A percentile compares a stretch with the other conserved stretches of the same genome.
These are phyloP conservation scores for Penicillium lagena DNA, from an alignment of 495 filamentous ascomycete species.

Conservation along the genomic window DNA sequence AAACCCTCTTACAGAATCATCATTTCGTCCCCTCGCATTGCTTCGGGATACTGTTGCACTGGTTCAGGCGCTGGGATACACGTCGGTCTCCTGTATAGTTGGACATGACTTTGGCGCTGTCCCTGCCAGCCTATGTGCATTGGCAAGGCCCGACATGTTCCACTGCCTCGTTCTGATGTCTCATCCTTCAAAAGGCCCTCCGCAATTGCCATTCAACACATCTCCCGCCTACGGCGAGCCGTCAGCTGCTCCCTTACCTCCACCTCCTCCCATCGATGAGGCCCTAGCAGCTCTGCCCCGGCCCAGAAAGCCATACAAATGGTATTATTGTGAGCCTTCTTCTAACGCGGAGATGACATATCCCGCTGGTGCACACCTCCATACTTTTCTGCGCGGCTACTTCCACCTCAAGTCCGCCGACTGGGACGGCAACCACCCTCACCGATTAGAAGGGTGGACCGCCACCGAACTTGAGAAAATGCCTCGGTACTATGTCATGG, in stretches of 20 bases:
- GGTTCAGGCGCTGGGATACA: constrained; percentile 54
- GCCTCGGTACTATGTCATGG: constrained; percentile 69
- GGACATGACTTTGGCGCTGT: constrained; percentile 65
- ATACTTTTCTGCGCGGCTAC: constrained; percentile 57
- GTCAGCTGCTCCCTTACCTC: background rate
- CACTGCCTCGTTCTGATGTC: constrained; percentile 46
- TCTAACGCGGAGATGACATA: constrained; percentile 55
- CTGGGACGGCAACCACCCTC: constrained; percentile 49
- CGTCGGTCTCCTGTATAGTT: constrained; percentile 50
- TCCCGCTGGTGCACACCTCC: constrained; percentile 41
- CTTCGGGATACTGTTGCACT: constrained; percentile 58
- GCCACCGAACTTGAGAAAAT: constrained; percentile 49
- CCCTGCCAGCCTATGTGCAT: constrained; percentile 49
- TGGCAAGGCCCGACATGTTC: constrained; percentile 62
- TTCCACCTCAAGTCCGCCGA: constrained; percentile 62
- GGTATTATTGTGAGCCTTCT: constrained; percentile 55
- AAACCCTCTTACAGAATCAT: constrained; percentile 44
- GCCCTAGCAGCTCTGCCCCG: constrained; percentile 46
- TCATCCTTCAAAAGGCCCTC: constrained; percentile 49
- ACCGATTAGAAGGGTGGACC: constrained; percentile 46
- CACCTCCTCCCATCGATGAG: background rate
- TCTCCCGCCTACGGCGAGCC: constrained; percentile 21
- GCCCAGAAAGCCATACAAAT: constrained; percentile 60
- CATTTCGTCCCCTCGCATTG: constrained; percentile 51
- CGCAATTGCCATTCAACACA: constrained; percentile 46